Percentiles rank a stretch among this genome's conserved stretches.
These are phyloP conservation scores for Capsicum chinense DNA, from an alignment of 257 asterid species.

Conservation along the genomic window DNA sequence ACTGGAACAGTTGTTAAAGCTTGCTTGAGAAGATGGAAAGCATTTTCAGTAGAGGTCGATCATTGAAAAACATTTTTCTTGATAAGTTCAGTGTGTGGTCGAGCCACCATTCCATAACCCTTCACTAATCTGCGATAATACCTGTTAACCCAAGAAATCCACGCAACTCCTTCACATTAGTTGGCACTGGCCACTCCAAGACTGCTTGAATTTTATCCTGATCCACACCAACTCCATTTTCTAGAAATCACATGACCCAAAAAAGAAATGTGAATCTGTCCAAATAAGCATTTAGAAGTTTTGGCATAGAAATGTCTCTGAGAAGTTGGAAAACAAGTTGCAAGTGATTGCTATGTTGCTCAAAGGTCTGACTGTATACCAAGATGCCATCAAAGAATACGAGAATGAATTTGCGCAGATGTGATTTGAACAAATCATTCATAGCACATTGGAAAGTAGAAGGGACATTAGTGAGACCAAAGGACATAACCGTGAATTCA, in stretches of 20 bases:
- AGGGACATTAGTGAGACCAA: background rate
- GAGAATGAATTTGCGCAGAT: background rate
- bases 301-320: background rate
- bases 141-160: background rate
- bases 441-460: background rate
- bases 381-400: background rate
- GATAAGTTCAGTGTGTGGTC: background rate
- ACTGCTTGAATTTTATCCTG: background rate
- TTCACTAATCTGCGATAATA: background rate
- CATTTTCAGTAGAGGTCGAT: background rate
- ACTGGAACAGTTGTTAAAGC: background rate
- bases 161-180: background rate
- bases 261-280: background rate
- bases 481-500: background rate
- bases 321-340: background rate
- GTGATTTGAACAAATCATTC: background rate
- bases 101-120: background rate
- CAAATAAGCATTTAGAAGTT: background rate
- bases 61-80: background rate
- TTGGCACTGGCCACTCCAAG: background rate
- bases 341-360: background rate
- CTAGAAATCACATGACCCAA: background rate
- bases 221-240: background rate
- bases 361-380: background rate
- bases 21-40: slow-evolving; percentile 11